These are phyloP conservation scores for Ustilago nuda DNA, from an alignment of 1,284 basidiomycete species.

Conservation along the genomic window DNA sequence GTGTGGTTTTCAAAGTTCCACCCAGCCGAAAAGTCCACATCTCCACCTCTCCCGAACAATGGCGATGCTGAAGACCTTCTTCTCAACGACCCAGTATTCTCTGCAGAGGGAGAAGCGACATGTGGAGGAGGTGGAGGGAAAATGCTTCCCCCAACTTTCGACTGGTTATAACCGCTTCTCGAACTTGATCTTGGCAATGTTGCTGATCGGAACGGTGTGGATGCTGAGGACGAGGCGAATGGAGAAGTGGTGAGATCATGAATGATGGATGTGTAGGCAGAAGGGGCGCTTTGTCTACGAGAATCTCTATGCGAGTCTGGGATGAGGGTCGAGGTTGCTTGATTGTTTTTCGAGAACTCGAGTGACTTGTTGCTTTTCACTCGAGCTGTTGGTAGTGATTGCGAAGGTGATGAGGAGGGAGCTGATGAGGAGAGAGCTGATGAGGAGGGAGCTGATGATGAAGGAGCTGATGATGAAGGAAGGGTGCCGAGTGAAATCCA, in stretches of 20 bases:
- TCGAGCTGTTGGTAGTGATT: constrained; percentile 22
- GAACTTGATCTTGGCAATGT: constrained; percentile 30
- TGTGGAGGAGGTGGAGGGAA: constrained; percentile 16
- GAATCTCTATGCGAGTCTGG: constrained; percentile 18
- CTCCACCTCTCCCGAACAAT: not conserved
- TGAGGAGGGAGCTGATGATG: constrained; percentile 19
- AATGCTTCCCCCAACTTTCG: constrained; percentile 5
- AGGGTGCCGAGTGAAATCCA: constrained; percentile 33
- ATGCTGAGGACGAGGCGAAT: constrained; percentile 9
- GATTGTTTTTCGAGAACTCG: constrained; percentile 9
- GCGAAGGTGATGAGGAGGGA: constrained; percentile 21
- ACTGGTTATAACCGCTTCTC: constrained; percentile 1
- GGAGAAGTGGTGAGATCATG: constrained; percentile 35
- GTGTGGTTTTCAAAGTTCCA: constrained; percentile 30
- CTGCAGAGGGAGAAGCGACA: not conserved
- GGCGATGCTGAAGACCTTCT: not conserved
- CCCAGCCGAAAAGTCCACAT: constrained; percentile 26
- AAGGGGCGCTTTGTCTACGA: constrained; percentile 14
- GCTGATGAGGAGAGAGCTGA: constrained; percentile 18
- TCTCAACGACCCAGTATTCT: not conserved
- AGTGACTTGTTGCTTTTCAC: constrained; percentile 2
- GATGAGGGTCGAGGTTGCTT: constrained; percentile 15
- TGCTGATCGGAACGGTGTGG: constrained; percentile 27
- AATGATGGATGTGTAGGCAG: constrained; percentile 31
- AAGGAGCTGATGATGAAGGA: constrained; percentile 16